These are phyloP conservation scores for Pneumocystis sp. DNA, from an alignment of 1,139 yeast genomes.

Conservation along the genomic window DNA sequence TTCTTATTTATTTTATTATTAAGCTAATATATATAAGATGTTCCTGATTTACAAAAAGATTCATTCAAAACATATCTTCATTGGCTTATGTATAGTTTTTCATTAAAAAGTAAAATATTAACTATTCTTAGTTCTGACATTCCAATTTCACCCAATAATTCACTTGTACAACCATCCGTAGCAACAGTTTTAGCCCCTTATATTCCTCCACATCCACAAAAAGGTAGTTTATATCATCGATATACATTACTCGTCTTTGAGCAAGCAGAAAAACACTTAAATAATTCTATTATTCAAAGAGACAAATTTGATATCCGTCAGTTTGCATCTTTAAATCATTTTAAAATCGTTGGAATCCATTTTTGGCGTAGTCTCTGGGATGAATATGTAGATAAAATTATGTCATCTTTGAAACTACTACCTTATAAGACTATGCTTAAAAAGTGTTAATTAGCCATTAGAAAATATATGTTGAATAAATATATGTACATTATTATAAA, in stretches of 20 bases:
- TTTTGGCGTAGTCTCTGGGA: conserved; percentile 84
- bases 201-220: conserved; percentile 77
- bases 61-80: conserved; percentile 57
- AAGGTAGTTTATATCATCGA: conserved; percentile 70
- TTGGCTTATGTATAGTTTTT: conserved; percentile 41
- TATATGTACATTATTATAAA: neutral
- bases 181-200: conserved; percentile 46
- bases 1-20: neutral
- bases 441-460: neutral
- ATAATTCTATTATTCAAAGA: conserved; percentile 23
- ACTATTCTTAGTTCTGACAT: conserved; percentile 34
- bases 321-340: conserved; percentile 40
- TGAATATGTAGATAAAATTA: conserved; percentile 11
- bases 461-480: neutral
- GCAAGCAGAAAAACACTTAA: conserved; percentile 30
- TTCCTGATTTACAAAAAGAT: conserved; percentile 61
- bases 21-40: conserved; percentile 30
- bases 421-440: neutral
- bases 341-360: conserved; percentile 77
- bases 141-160: conserved; percentile 39
- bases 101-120: neutral
- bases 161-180: conserved; percentile 36
- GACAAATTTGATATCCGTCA: conserved; percentile 55
- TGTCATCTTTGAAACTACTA: neutral
- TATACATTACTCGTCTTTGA: conserved; percentile 83